These are phyloP conservation scores for Globisporangium irregulare DNA, from an alignment of 352 stramenopile genomes.

Conservation along the genomic window DNA sequence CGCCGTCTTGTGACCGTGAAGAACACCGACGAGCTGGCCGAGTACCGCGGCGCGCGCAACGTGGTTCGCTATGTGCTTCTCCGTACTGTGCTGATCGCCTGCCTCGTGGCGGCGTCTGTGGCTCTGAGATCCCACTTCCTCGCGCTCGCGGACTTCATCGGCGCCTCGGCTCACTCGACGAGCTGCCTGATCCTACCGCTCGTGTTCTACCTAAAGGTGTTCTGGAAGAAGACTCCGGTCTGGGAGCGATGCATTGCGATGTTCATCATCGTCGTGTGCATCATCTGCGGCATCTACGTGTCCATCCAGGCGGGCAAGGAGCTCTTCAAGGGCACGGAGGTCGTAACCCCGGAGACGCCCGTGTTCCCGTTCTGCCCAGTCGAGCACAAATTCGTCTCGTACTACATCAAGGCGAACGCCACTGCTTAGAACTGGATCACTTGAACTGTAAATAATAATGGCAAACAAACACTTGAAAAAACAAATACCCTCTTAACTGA, in stretches of 20 bases:
- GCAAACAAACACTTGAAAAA: neutral
- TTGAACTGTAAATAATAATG: neutral
- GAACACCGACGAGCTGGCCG: constrained; percentile 10
- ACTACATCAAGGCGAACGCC: constrained; percentile 16
- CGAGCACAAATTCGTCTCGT: constrained; percentile 18
- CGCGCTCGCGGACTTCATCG: constrained; percentile 30
- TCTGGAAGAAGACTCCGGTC: constrained; percentile 21
- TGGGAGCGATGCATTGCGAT: constrained; percentile 21
- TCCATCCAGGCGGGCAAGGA: constrained; percentile 18
- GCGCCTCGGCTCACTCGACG: constrained; percentile 22
- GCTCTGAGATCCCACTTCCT: constrained; percentile 19
- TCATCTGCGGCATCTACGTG: constrained; percentile 25
- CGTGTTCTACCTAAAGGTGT: constrained; percentile 34
- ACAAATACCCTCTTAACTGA: neutral
- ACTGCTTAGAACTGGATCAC: neutral
- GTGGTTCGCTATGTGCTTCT: constrained; percentile 23
- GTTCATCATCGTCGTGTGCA: constrained; percentile 24
- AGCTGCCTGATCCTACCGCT: constrained; percentile 35
- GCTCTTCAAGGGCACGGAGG: constrained; percentile 13
- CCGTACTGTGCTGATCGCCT: constrained; percentile 19
- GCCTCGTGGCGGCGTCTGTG: constrained; percentile 22
- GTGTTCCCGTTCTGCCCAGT: constrained; percentile 19
- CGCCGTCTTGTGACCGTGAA: constrained; percentile 6
- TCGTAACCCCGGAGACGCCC: constrained; percentile 14
- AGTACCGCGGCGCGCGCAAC: constrained; percentile 22